Conservation (phyloP, 441 rosid genomes). For the Capsella rubella region DNA sequence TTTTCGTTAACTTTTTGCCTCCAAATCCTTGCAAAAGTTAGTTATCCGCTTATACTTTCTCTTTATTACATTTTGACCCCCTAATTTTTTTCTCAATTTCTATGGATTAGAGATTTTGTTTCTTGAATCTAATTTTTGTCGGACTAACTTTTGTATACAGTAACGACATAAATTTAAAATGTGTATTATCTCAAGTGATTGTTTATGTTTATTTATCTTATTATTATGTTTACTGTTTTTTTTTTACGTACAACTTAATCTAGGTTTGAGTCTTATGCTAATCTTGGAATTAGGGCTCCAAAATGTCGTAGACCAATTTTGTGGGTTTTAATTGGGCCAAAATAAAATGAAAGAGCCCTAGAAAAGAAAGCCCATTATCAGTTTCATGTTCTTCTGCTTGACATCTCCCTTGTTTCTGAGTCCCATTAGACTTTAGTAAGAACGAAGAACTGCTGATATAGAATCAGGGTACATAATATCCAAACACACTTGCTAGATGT, state of each 20-base stretch:
- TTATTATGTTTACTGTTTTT: too few relatives aligned
- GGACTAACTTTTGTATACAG: too few relatives aligned
- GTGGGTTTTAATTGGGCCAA: not conserved
- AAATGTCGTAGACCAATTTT: not conserved
- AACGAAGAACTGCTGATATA: not conserved
- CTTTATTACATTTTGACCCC: not conserved
- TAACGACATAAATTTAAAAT: too few relatives aligned
- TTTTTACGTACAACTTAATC: not conserved
- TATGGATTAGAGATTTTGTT: too few relatives aligned
- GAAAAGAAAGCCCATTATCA: not conserved
- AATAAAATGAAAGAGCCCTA: not conserved
- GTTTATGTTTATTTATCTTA: too few relatives aligned
- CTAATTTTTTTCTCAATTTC: too few relatives aligned
- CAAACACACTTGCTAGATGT: conserved; percentile 5
- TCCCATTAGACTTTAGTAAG: not conserved
- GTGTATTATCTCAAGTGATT: too few relatives aligned
- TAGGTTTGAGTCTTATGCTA: not conserved
- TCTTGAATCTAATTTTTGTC: too few relatives aligned
- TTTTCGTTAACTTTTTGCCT: conserved; percentile 1
- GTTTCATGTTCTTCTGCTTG: not conserved
- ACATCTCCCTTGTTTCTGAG: not conserved
- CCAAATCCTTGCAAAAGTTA: not conserved
- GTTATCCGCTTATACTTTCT: conserved; percentile 12
- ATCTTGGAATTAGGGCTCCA: not conserved
- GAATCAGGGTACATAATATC: not conserved